A percentile compares a stretch with the other conserved stretches of the same genome.
These are phyloP conservation scores for Ganoderma sinense DNA, from an alignment of 1,284 basidiomycete genomes.

Conservation along the genomic window DNA sequence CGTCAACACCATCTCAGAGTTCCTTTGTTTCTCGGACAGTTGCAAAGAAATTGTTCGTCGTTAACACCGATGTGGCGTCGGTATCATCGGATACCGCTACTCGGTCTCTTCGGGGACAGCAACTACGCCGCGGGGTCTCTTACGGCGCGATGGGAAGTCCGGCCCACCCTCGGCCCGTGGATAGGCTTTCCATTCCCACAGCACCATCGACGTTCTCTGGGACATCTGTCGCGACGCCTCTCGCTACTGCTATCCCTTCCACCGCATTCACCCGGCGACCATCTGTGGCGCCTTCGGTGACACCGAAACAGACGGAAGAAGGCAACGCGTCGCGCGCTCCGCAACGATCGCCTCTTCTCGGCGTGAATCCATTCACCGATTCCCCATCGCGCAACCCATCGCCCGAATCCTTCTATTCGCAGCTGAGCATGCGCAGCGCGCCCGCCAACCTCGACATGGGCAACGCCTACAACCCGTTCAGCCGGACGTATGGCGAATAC, in stretches of 20 bases:
- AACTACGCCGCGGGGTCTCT: slow-evolving; percentile 7
- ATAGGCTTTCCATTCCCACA: slow-evolving; percentile 1
- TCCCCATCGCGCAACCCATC: slow-evolving; percentile 30
- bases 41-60: slow-evolving; percentile 31
- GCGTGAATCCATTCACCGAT: slow-evolving; percentile 34
- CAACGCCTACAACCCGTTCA: slow-evolving; percentile 5
- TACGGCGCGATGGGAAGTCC: slow-evolving; percentile 31
- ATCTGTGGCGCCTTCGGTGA: background rate
- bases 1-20: slow-evolving; percentile 13
- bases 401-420: slow-evolving; percentile 29
- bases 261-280: background rate
- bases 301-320: background rate
- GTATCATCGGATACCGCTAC: background rate
- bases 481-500: slow-evolving; percentile 15
- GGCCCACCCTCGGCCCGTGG: background rate
- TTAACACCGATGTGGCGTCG: slow-evolving; percentile 14
- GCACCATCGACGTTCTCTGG: background rate
- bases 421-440: slow-evolving; percentile 20
- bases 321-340: background rate
- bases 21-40: slow-evolving; percentile 10
- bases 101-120: background rate
- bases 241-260: background rate
- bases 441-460: slow-evolving; percentile 10
- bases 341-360: slow-evolving; percentile 25
- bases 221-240: background rate